These are phyloP conservation scores for Komagataella kurtzmanii DNA, from an alignment of 805 yeast species.

Conservation along the genomic window DNA sequence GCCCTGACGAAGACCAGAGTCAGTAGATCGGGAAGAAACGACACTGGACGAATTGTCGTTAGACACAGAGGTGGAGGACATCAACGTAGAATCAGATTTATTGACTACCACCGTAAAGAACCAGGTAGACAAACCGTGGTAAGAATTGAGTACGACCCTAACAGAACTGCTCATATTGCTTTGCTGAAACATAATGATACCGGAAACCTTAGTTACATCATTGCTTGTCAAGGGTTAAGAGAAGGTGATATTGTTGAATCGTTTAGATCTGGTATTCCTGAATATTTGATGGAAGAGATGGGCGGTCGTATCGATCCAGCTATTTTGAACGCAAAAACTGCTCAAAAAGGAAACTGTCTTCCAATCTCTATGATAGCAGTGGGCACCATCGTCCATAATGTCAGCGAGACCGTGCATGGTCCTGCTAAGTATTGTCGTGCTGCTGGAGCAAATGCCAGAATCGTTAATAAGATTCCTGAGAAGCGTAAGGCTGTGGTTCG, in stretches of 20 bases:
- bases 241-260: slow-evolving; percentile 87
- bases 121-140: slow-evolving; percentile 69
- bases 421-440: slow-evolving; percentile 83
- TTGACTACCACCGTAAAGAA: slow-evolving; percentile 58
- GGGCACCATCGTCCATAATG: slow-evolving; percentile 80
- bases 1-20: slow-evolving; percentile 63
- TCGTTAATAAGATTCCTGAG: slow-evolving; percentile 66
- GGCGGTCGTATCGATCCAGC: slow-evolving; percentile 91
- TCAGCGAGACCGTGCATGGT: slow-evolving; percentile 67
- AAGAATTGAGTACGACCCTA: slow-evolving; percentile 93
- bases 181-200: slow-evolving; percentile 53
- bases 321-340: slow-evolving; percentile 69
- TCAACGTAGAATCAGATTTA: slow-evolving; percentile 70
- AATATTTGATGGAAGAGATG: slow-evolving; percentile 64
- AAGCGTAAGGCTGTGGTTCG: slow-evolving; percentile 63
- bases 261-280: slow-evolving; percentile 80
- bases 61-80: slow-evolving; percentile 98
- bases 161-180: slow-evolving; percentile 89
- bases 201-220: slow-evolving; percentile 58
- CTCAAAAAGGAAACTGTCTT: slow-evolving; percentile 88
- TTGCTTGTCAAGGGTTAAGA: slow-evolving; percentile 88
- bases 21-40: slow-evolving; percentile 78
- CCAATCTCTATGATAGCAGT: slow-evolving; percentile 91
- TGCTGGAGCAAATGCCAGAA: slow-evolving; percentile 90
- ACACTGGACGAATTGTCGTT: slow-evolving; percentile 77